Conservation (phyloP, 2,329 filamentous ascomycete genomes). For the Ophiocordyceps polyrhachis-furcata region DNA sequence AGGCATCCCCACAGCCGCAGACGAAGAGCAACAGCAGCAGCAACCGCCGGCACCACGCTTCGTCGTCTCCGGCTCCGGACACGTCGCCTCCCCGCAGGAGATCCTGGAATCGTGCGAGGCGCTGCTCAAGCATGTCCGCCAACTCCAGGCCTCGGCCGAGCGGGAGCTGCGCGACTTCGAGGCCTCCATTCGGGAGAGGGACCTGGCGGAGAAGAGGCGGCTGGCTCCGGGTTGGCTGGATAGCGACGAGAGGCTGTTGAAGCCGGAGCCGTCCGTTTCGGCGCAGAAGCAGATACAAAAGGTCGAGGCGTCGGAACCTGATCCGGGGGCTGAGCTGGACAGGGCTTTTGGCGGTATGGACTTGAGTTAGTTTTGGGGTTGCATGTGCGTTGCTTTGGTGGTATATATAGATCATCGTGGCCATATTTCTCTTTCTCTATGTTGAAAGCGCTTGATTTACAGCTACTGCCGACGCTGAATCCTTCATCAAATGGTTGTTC, state of each 20-base stretch:
- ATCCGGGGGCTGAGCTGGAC: background rate
- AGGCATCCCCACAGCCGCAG: constrained; percentile 17
- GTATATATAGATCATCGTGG: too few relatives aligned
- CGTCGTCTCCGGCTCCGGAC: constrained; percentile 58
- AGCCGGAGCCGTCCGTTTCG: constrained; percentile 37
- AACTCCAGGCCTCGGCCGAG: constrained; percentile 49
- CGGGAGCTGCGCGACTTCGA: constrained; percentile 52
- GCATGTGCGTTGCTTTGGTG: too few relatives aligned
- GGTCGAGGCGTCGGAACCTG: background rate
- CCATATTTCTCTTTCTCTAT: too few relatives aligned
- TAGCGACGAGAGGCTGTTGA: constrained; percentile 48
- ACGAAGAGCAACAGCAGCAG: constrained; percentile 12
- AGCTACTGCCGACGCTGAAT: too few relatives aligned
- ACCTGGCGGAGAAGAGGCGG: constrained; percentile 61
- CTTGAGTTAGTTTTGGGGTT: background rate
- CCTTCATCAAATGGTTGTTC: too few relatives aligned
- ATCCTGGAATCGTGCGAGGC: constrained; percentile 69
- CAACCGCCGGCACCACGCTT: constrained; percentile 40
- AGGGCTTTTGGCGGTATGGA: background rate
- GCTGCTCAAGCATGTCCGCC: constrained; percentile 56
- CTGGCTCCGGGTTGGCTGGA: constrained; percentile 70
- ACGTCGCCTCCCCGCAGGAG: constrained; percentile 70
- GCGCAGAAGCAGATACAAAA: constrained; percentile 7
- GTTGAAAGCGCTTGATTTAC: too few relatives aligned
- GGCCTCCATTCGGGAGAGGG: constrained; percentile 41